Evolutionary conservation across 805 yeast genomes (phyloP).

Genomic region (Suhomyces xylopsoci): DNA sequence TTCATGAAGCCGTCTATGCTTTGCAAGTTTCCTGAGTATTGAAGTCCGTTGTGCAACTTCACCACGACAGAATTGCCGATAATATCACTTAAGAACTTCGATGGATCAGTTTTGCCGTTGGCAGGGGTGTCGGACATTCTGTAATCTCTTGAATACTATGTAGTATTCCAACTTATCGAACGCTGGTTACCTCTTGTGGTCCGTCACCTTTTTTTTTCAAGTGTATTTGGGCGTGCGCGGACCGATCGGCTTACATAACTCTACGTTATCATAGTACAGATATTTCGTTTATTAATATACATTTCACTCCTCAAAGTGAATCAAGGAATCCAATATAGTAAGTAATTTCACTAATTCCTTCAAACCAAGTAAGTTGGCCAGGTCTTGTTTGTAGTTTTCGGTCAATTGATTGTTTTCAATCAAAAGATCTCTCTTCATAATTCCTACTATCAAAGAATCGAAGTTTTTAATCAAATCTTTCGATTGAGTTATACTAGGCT

Average conservation of each 20-base stretch:
- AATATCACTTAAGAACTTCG: slow-evolving; percentile 75
- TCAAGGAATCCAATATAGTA: slow-evolving; percentile 49
- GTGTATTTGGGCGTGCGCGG: slow-evolving; percentile 1
- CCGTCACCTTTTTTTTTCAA: not conserved
- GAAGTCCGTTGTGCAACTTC: slow-evolving; percentile 81
- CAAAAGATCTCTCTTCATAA: slow-evolving; percentile 56
- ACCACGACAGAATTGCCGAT: slow-evolving; percentile 80
- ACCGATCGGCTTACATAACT: not conserved
- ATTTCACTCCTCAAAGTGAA: slow-evolving; percentile 8
- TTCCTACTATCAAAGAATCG: slow-evolving; percentile 55
- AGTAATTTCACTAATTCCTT: slow-evolving; percentile 54
- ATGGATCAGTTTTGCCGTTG: slow-evolving; percentile 50
- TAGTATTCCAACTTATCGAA: not conserved
- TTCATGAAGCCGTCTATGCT: slow-evolving; percentile 98
- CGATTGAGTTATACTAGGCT: slow-evolving; percentile 53
- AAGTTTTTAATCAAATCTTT: slow-evolving; percentile 49
- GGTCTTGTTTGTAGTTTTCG: slow-evolving; percentile 21
- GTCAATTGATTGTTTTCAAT: slow-evolving; percentile 20
- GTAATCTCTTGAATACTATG: not conserved
- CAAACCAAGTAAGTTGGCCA: slow-evolving; percentile 36
- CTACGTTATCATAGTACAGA: not conserved
- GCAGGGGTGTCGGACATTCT: slow-evolving; percentile 6
- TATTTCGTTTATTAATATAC: not conserved
- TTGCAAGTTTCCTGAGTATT: slow-evolving; percentile 64
- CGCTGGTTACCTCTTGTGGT: not conserved